A percentile compares a stretch with the other conserved stretches of the same genome.
Conservation (phyloP, 257 asterid species). For the Rehmannia glutinosa region DNA sequence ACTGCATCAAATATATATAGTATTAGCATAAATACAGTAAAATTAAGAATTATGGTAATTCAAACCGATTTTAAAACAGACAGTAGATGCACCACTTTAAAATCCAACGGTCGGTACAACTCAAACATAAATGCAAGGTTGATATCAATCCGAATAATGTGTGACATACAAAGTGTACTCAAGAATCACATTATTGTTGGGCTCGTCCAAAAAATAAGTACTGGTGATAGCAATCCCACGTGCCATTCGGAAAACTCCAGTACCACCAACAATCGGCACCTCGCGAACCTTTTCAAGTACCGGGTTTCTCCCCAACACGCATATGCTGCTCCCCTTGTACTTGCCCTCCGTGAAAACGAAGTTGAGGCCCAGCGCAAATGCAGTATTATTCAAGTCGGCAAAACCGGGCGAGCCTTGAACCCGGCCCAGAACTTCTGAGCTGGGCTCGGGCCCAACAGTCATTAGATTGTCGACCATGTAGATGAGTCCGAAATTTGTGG, state of each 20-base stretch:
- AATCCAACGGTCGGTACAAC: no score
- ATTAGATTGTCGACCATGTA: constrained; percentile 17
- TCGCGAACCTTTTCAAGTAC: constrained; percentile 12
- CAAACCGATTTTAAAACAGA: no score
- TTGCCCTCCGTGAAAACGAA: constrained; percentile 17
- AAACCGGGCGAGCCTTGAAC: constrained; percentile 19
- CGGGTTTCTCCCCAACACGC: constrained; percentile 20
- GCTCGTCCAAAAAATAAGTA: not conserved
- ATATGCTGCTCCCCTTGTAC: constrained; percentile 28
- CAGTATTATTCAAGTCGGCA: not conserved
- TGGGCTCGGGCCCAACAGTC: constrained; percentile 15
- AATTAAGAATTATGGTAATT: no score
- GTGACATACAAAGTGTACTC: constrained; percentile 18
- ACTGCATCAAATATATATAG: no score
- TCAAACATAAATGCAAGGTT: no score
- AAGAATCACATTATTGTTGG: constrained; percentile 1
- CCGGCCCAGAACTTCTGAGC: constrained; percentile 20
- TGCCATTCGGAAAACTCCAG: constrained; percentile 33
- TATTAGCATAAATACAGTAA: no score
- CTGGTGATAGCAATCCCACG: constrained; percentile 21
- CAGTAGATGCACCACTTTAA: no score
- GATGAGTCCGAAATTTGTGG: not conserved
- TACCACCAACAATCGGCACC: constrained; percentile 34
- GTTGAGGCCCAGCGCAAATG: not conserved
- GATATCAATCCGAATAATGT: not conserved